Evolutionary conservation across 192 early-diverging fungal species (phyloP).

Genomic region (Mortierella hygrophila): DNA sequence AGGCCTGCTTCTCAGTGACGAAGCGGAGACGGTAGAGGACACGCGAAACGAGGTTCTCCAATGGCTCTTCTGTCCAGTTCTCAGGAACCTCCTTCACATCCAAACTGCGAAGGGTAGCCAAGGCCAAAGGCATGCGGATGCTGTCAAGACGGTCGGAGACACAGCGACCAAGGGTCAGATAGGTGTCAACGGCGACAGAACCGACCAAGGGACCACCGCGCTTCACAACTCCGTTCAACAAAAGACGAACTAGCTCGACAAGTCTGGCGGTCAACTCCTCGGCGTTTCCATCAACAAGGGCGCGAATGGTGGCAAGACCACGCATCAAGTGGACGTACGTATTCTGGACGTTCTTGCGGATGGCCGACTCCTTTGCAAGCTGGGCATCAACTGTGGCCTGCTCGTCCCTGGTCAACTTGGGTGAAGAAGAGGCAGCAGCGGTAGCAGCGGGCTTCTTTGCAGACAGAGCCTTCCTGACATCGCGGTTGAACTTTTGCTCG

Average conservation of each 20-base stretch:
- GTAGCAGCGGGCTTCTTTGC: slow-evolving; percentile 68
- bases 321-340: slow-evolving; percentile 64
- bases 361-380: slow-evolving; percentile 75
- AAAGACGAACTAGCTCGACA: slow-evolving; percentile 65
- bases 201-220: slow-evolving; percentile 71
- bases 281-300: slow-evolving; percentile 72
- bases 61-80: slow-evolving; percentile 62
- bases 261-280: slow-evolving; percentile 69
- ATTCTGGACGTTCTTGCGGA: slow-evolving; percentile 74
- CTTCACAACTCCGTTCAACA: slow-evolving; percentile 64
- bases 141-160: slow-evolving; percentile 56
- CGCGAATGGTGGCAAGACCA: slow-evolving; percentile 75
- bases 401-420: slow-evolving; percentile 82
- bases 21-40: slow-evolving; percentile 78
- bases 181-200: slow-evolving; percentile 67
- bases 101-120: slow-evolving; percentile 66
- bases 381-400: slow-evolving; percentile 78
- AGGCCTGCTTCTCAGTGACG: slow-evolving; percentile 65
- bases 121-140: slow-evolving; percentile 57
- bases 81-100: slow-evolving; percentile 59
- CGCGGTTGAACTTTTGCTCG: slow-evolving; percentile 85
- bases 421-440: slow-evolving; percentile 21
- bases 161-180: slow-evolving; percentile 63
- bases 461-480: slow-evolving; percentile 75
- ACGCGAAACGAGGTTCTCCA: slow-evolving; percentile 66